Conservation (phyloP, 2,329 filamentous ascomycete genomes). For the Arthrobotrys sinensis region DNA sequence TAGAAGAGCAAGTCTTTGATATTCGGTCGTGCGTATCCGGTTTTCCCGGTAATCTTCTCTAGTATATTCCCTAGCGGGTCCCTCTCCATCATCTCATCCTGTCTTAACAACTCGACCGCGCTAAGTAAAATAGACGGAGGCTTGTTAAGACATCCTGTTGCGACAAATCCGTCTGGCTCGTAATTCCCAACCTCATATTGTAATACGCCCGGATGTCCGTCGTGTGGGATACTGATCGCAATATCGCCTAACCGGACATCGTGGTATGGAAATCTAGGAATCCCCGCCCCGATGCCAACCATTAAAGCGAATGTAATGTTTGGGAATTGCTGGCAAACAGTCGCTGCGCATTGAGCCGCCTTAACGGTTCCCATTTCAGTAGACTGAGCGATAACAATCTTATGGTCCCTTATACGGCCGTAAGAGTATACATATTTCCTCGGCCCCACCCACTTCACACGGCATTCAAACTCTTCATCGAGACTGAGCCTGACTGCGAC, state of each 20-base stretch:
- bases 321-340: neutral
- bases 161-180: neutral
- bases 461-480: neutral
- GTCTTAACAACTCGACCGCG: neutral
- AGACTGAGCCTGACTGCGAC: neutral
- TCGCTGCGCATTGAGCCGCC: neutral
- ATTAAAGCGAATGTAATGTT: conserved; percentile 27
- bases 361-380: neutral
- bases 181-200: conserved; percentile 21
- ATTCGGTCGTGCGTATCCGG: neutral
- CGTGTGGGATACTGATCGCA: neutral
- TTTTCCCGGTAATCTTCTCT: neutral
- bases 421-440: neutral
- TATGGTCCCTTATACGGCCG: neutral
- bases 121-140: neutral
- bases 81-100: neutral
- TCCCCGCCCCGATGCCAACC: conserved; percentile 33
- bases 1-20: neutral
- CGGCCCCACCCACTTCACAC: neutral
- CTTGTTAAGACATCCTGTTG: neutral
- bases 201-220: neutral
- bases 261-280: neutral
- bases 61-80: neutral
- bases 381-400: neutral
- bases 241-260: conserved; percentile 21